Conservation (phyloP, 768 basidiomycete genomes). For the Filobasidium wieringae region DNA sequence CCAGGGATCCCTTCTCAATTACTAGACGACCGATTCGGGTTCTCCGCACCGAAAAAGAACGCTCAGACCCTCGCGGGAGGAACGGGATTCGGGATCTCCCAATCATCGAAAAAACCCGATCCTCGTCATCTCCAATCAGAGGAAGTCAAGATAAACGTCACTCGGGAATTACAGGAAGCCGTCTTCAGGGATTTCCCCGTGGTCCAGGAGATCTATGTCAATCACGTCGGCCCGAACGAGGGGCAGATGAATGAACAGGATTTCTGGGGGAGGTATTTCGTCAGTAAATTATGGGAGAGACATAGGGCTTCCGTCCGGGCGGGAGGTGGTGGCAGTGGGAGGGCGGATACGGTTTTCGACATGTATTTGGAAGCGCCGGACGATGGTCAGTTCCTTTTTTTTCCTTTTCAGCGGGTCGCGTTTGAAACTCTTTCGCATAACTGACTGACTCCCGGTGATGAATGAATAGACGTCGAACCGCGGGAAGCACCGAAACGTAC, state of each 20-base stretch:
- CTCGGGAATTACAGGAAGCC: constrained; percentile 69
- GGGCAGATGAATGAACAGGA: constrained; percentile 82
- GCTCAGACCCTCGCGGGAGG: constrained; percentile 40
- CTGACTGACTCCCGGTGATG: constrained; percentile 23
- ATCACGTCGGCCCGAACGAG: constrained; percentile 70
- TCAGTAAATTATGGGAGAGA: constrained; percentile 86
- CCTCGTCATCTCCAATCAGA: neutral
- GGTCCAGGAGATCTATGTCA: constrained; percentile 78
- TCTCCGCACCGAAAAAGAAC: constrained; percentile 62
- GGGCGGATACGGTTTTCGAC: constrained; percentile 75
- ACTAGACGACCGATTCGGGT: constrained; percentile 43
- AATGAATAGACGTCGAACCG: constrained; percentile 59
- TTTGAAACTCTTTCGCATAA: neutral
- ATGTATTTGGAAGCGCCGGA: constrained; percentile 92
- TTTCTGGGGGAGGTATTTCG: constrained; percentile 96
- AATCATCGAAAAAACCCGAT: neutral
- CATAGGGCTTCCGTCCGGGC: constrained; percentile 80
- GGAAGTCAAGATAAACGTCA: constrained; percentile 74
- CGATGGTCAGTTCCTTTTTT: constrained; percentile 56
- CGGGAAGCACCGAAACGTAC: constrained; percentile 53
- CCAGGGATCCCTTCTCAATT: constrained; percentile 37
- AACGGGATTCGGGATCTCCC: constrained; percentile 15
- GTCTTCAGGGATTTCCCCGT: constrained; percentile 98
- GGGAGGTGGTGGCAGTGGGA: constrained; percentile 54
- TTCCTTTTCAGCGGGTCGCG: no score